Evolutionary conservation across 495 filamentous ascomycete genomes (phyloP), one percentile per base, ranked within the genome.

Genomic region (Penicillium herquei): DNA sequence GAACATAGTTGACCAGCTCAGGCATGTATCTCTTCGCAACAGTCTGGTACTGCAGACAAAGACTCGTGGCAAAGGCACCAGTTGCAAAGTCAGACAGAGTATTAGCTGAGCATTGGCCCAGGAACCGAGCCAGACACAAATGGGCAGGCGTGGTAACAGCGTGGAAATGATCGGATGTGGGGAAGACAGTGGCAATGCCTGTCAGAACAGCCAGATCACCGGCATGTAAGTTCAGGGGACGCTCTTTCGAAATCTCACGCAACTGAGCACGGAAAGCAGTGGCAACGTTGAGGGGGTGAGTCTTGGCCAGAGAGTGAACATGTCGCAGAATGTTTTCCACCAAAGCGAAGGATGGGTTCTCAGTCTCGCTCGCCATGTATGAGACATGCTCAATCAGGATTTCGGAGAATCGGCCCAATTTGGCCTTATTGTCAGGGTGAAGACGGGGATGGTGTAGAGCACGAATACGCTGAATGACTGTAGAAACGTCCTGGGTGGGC

Each of bases 91-190:
- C 87, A 21, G 76, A 63, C 6, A 91, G 70, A 3, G 70, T 69
- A 39, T 81, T 78, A 0, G 89, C 87, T 30, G 84, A 74, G 46
- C 83, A 88, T 60, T 95, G 84, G 0, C 86, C 89, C n/a, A 98
- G 78, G 65, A 88, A 97, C 44, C 89, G 81, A 31, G 83, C 81
- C 68, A 98, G 88, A 48, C 67, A 82, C 7, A 97, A 81, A 65
- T 89, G 87, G 1, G 93, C 89, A 0, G 94, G 94, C 5, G 94
- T 98, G 45, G 88, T 85, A 13, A 98, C 88, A 52, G 91, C 87
- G 60, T 98, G 94, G 70, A 97, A 98, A 69, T 96, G 91, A 72
- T 99, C 94, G 0, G 90, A 96, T 0, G 95, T 96, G 6, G 95
- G 91, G 68, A 95, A 99, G 55, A 93, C 88, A 7, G 85, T 84